Evolutionary conservation across 2,329 filamentous ascomycete species (phyloP), one percentile per base, ranked within the genome.

Genomic region (Epichloe coenophiala): DNA sequence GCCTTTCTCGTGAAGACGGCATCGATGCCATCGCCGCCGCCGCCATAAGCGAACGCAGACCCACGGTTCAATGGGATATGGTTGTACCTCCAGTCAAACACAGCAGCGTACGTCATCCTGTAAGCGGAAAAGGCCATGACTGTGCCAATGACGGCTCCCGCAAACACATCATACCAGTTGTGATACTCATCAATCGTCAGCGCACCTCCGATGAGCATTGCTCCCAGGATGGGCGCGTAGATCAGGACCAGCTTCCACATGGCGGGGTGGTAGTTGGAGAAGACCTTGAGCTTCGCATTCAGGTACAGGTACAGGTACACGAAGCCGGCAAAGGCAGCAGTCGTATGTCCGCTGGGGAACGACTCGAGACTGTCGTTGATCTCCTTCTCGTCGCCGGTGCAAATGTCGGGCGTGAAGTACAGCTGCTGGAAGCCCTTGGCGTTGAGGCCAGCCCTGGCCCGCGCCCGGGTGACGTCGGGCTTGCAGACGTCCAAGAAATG

Each of bases 251-350:
- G 66, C 67, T 88, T 88, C 84, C 84, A 88, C 74, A 86, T 80
- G 12, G 80, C 72, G 0, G 84, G 78, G 60, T 87, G 84, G 62
- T 84, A 83, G 69, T 86, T 83, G 55, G 77, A 70, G 58, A 81
- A 87, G 51, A 87, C 76, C 72, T 88, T 88, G 56, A 89, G 73
- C 69, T 88, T 88, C 45, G 82, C 84, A 63, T 88, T 88, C 43
- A 89, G 76, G 68, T 88, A 89, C 1, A 88, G 70, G 57, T 75
- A 83, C 3, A 88, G 68, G 61, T 78, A 88, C 21, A 86, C 73
- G 57, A 86, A 84, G 5, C 83, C 83, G 0, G 81, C 82, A 52
- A 87, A 88, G 0, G 83, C 83, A 1, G 84, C 84, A 0, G 84
- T 86, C 5, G 81, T 81, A 64, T 89, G 85, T 1, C 86, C 86